Base-by-base conservation (phyloP, 2,329 filamentous ascomycete genomes). In the Pezicula radicicola region DNA sequence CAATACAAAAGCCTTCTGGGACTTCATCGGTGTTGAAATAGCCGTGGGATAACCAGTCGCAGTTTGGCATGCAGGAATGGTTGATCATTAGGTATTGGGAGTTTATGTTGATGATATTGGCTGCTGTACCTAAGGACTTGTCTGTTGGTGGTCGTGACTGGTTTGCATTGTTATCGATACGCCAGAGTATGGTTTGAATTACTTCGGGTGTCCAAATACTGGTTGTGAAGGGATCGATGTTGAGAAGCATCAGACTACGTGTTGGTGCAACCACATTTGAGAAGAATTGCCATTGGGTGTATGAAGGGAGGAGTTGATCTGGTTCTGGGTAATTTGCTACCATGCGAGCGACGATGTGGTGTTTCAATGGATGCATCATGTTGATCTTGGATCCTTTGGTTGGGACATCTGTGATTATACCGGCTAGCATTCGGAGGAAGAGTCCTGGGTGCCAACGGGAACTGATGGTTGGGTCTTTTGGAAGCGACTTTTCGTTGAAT, bases 1-100 rank as follows among this genome's bases (percentile, higher is more conserved):
- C 6, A 15, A 5, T 13, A n/a, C 18, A 40, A 13, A 60, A 30
- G 50, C 46, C 48, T 0, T 25, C 13, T 15, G 60, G 42, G 3
- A 44, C 42, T 0, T 56, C 49, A 2, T 41, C 27, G 9, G 12
- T 43, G 18, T 27, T 47, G 13, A 54, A 28, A 0, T 52, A 49
- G 3, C 49, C 41, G 6, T 54, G 50, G 4, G 58, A 56, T 15
- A 57, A 54, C 64, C 64, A 66, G 3, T n/a, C 44, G 2, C 62
- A 46, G 28, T 65, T 66, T 0, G 58, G 57, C 6, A 54, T 25
- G 46, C 64, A 66, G 9, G 52, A 58, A 45, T 66, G 64, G 16
- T 66, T 66, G 30, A 66, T 57, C 46, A 66, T 65, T 1, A 66
- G 44, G 35, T 64, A 66, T 16, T 60, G 56, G 0, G 57, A 53